Percentiles rank a stretch among this genome's conserved stretches.
Evolutionary conservation across 129 eudicot genomes (phyloP).

Genomic region (Gnaphalium uliginosum): DNA sequence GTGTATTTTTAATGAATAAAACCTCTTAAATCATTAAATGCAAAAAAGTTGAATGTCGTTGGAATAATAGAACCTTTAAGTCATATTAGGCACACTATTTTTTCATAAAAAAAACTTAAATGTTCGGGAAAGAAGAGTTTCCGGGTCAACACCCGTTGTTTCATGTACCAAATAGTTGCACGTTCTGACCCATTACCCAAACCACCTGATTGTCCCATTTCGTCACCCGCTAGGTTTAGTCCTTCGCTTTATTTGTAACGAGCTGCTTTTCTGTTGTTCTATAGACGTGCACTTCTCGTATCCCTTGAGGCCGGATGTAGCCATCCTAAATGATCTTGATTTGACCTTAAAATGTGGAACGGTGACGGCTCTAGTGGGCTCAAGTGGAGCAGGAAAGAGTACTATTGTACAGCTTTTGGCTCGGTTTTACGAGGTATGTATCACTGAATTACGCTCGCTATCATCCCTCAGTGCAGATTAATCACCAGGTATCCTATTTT

Average conservation of each 20-base stretch:
- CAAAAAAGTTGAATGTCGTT: background rate
- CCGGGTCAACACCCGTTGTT: background rate
- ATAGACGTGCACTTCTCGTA: slow-evolving; percentile 89
- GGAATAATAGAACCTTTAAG: background rate
- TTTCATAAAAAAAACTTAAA: background rate
- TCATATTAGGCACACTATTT: background rate
- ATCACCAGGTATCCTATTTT: slow-evolving; percentile 1
- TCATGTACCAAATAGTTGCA: background rate
- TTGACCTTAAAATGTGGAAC: slow-evolving; percentile 83
- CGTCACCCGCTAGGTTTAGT: background rate
- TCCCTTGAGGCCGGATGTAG: slow-evolving; percentile 95
- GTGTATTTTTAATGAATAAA: slow-evolving; percentile 1
- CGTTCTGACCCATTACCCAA: background rate
- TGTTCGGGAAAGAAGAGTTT: background rate
- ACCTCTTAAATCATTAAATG: background rate
- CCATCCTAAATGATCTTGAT: slow-evolving; percentile 69
- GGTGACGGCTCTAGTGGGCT: slow-evolving; percentile 89
- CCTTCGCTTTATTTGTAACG: background rate
- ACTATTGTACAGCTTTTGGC: slow-evolving; percentile 95
- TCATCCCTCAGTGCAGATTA: slow-evolving; percentile 12
- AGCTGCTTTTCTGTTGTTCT: slow-evolving; percentile 11
- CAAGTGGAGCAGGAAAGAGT: slow-evolving; percentile 99
- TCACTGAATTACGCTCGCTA: background rate
- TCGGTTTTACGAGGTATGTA: slow-evolving; percentile 83
- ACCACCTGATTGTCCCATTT: background rate